Evolutionary conservation across 2,329 filamentous ascomycete species (phyloP).

Genomic region (Botrytis tulipae): DNA sequence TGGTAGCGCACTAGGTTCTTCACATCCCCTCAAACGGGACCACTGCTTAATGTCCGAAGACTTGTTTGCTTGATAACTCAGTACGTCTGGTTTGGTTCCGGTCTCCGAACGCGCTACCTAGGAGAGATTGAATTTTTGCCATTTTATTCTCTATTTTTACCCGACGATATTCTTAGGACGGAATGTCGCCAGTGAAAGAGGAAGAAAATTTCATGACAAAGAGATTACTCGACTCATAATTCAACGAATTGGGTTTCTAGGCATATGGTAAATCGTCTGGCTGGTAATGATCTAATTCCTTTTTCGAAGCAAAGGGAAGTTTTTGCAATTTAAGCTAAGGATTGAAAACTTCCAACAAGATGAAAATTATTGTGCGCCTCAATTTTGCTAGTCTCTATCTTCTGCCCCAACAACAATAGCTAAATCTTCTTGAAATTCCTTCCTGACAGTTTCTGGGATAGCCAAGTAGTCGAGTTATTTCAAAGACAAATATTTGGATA

Average conservation of each 20-base stretch:
- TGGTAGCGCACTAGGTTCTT: conserved; percentile 6
- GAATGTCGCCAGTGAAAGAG: no score
- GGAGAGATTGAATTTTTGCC: neutral
- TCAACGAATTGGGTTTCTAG: neutral
- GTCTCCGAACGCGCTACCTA: neutral
- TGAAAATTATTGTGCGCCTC: neutral
- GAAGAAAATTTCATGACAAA: neutral
- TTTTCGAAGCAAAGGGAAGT: neutral
- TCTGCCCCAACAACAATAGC: neutral
- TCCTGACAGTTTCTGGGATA: neutral
- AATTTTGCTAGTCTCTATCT: neutral
- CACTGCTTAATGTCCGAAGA: conserved; percentile 7
- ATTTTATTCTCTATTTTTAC: neutral
- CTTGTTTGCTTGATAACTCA: neutral
- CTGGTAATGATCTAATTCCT: neutral
- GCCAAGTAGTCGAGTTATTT: neutral
- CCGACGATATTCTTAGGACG: neutral
- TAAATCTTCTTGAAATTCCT: neutral
- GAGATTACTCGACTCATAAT: neutral
- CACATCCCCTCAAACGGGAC: conserved; percentile 5
- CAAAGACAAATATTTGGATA: neutral
- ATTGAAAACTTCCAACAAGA: neutral
- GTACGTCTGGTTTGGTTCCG: neutral
- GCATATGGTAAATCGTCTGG: neutral
- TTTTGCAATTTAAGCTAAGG: neutral